Evolutionary conservation across 768 basidiomycete genomes (phyloP), one percentile per base, ranked within the genome.

Genomic region (Suillus lakei): DNA sequence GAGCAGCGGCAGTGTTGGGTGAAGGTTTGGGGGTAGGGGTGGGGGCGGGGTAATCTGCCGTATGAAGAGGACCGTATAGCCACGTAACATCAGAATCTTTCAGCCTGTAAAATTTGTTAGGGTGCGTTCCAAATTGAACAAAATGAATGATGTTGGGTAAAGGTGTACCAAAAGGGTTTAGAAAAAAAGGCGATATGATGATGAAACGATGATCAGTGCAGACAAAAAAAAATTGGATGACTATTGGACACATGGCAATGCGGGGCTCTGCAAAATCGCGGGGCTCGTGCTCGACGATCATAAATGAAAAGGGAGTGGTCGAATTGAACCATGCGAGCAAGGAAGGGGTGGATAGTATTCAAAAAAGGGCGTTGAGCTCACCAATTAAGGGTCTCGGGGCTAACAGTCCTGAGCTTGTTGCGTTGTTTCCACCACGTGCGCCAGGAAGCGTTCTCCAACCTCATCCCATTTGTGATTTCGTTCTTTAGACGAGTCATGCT

Each of bases 341-440:
- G 39, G 23, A 59, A 53, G 65, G 61, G 50, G 56, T 56, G 62
- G 50, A 63, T 1, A 64, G 48, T 41, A 58, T 66, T 32, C 36
- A 28, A 54, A 63, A 58, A 12, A 30, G 63, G n/a, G 39, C 32
- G 23, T 62, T 48, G 64, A 72, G 78, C 91, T 72, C 73, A 98
- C 97, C 97, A 99, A 78, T 99, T 99, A 71, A 99, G 88, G 4
- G 96, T 98, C 82, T 99, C 98, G 64, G 97, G 97, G 30, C 90
- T 92, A 75, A 99, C 85, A 0, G 97, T 99, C 82, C 91, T 93
- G 67, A 99, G 86, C 69, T 96, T 93, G 72, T 98, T 98, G 67
- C 97, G 84, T 85, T 98, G 96, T 80, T 99, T 98, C 91, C 96
- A 98, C 97, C 97, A 99, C 1, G 96, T 99, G 48, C 97, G 83